Conservation (phyloP, 2,329 filamentous ascomycete genomes). For the Lasiodiplodia gonubiensis region DNA sequence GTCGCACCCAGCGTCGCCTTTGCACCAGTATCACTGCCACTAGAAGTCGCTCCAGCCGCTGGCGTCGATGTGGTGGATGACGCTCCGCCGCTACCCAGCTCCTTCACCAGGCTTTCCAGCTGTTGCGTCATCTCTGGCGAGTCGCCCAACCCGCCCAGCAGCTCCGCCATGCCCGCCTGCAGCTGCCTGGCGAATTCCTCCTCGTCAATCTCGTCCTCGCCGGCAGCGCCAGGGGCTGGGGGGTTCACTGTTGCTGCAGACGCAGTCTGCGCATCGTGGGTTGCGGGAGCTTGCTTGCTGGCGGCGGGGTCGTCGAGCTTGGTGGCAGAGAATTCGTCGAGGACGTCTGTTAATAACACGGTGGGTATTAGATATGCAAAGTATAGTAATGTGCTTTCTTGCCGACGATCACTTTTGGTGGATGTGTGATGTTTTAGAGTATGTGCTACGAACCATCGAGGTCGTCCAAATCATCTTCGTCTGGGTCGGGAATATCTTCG, state of each 20-base stretch:
- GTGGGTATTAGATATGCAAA: background rate
- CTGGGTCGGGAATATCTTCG: slow-evolving; percentile 70
- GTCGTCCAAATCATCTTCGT: slow-evolving; percentile 91
- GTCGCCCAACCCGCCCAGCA: slow-evolving; percentile 72
- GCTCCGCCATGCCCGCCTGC: slow-evolving; percentile 86
- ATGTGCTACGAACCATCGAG: slow-evolving; percentile 71
- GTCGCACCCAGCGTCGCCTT: slow-evolving; percentile 27
- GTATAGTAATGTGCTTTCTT: background rate
- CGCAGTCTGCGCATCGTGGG: slow-evolving; percentile 44
- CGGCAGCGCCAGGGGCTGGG: slow-evolving; percentile 40
- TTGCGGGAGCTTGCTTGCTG: slow-evolving; percentile 31
- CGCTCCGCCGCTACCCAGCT: slow-evolving; percentile 57
- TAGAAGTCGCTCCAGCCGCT: slow-evolving; percentile 28
- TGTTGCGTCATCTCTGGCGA: slow-evolving; percentile 74
- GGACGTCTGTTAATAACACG: slow-evolving; percentile 67
- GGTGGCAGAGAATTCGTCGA: slow-evolving; percentile 83
- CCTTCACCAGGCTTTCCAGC: slow-evolving; percentile 78
- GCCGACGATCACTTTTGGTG: background rate
- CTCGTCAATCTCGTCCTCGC: slow-evolving; percentile 56
- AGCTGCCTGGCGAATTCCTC: slow-evolving; percentile 84
- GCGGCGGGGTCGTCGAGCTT: slow-evolving; percentile 56
- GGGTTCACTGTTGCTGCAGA: slow-evolving; percentile 39
- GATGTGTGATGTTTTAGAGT: background rate
- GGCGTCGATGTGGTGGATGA: slow-evolving; percentile 31
- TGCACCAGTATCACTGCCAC: slow-evolving; percentile 30